These are phyloP conservation scores for Blastomyces emzantsi DNA, from an alignment of 2,329 filamentous ascomycete genomes.

Conservation along the genomic window DNA sequence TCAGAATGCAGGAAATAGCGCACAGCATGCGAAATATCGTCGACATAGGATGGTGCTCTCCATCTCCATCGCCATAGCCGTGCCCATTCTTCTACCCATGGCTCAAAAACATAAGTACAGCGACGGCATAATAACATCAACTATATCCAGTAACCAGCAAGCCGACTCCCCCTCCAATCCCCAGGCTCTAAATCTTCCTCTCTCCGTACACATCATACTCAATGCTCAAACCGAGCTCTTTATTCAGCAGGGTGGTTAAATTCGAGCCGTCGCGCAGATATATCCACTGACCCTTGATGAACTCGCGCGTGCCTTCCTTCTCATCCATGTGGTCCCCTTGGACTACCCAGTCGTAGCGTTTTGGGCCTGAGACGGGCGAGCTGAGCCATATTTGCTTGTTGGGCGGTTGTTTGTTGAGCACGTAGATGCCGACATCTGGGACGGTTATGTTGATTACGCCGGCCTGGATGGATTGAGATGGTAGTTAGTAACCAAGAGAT, in stretches of 20 bases:
- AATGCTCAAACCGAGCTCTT: conserved; percentile 65
- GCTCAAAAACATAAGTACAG: not conserved
- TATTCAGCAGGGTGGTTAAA: conserved; percentile 60
- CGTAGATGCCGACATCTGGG: conserved; percentile 66
- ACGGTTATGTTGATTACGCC: conserved; percentile 74
- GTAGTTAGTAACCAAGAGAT: conserved; percentile 12
- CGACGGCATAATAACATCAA: not conserved
- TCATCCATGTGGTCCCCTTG: conserved; percentile 60
- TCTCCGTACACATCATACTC: conserved; percentile 31
- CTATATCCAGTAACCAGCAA: not conserved
- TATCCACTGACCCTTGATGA: conserved; percentile 62
- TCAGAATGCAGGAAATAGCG: not conserved
- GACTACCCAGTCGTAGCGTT: conserved; percentile 86
- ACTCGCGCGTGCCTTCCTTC: conserved; percentile 59
- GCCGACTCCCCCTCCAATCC: not conserved
- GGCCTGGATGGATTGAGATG: conserved; percentile 45
- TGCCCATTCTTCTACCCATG: not conserved
- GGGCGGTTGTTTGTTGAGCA: conserved; percentile 96
- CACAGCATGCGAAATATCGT: not conserved
- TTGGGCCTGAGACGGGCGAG: conserved; percentile 81
- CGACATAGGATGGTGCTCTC: not conserved
- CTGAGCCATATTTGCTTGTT: conserved; percentile 98
- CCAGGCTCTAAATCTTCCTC: conserved; percentile 17
- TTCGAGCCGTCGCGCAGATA: conserved; percentile 76
- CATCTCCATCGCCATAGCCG: not conserved